Evolutionary conservation across 1,284 basidiomycete genomes (phyloP).

Genomic region (Cryptococcus jaspeensis): DNA sequence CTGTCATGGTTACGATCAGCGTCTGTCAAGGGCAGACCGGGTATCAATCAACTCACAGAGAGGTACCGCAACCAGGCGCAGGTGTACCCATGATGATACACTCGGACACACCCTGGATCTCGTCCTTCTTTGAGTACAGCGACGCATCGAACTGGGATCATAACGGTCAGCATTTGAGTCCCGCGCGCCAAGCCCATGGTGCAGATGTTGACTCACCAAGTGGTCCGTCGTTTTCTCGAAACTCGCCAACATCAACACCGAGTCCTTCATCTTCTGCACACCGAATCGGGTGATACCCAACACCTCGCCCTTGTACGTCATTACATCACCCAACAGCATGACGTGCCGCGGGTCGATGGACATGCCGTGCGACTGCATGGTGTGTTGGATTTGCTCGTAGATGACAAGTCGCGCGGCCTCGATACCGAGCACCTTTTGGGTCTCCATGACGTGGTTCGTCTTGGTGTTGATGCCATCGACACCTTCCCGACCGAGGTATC

Average conservation of each 20-base stretch:
- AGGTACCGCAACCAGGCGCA: slow-evolving; percentile 92
- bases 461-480: slow-evolving; percentile 89
- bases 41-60: slow-evolving; percentile 63
- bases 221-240: slow-evolving; percentile 99
- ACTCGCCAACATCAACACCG: slow-evolving; percentile 96
- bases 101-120: slow-evolving; percentile 94
- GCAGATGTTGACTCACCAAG: slow-evolving; percentile 54
- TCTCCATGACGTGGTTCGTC: slow-evolving; percentile 98
- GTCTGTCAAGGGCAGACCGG: neutral
- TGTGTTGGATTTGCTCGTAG: slow-evolving; percentile 96
- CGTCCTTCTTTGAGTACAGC: slow-evolving; percentile 92
- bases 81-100: slow-evolving; percentile 99
- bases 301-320: slow-evolving; percentile 99
- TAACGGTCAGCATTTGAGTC: slow-evolving; percentile 9
- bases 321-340: slow-evolving; percentile 97
- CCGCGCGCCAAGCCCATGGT: neutral
- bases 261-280: slow-evolving; percentile 99
- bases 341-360: slow-evolving; percentile 98
- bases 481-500: slow-evolving; percentile 55
- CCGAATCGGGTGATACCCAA: slow-evolving; percentile 98
- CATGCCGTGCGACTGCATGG: slow-evolving; percentile 97
- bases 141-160: slow-evolving; percentile 78
- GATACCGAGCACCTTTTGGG: slow-evolving; percentile 89
- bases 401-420: slow-evolving; percentile 94
- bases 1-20: slow-evolving; percentile 39